phyloP scores from a whole-genome alignment of 306 rosid species.

The Neltuma alba region DNA sequence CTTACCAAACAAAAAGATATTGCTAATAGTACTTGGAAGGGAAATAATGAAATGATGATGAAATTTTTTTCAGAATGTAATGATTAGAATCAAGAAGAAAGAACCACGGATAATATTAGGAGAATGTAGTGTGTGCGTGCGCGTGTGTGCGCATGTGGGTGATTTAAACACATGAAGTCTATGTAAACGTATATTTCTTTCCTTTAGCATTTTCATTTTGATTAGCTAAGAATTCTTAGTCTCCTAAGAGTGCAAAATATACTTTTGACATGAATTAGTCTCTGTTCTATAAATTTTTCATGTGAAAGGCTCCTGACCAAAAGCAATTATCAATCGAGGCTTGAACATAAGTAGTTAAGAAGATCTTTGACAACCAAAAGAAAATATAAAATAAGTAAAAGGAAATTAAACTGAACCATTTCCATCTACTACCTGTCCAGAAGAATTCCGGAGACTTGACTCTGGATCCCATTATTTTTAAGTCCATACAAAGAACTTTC shows the following conservation, averaged over 20 bases:
- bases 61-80: background rate
- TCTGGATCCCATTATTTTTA: conserved; percentile 35
- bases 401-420: background rate
- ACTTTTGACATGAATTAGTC: background rate
- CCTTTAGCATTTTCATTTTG: background rate
- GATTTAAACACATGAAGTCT: no score
- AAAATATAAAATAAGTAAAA: background rate
- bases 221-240: no score
- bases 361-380: background rate
- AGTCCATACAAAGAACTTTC: conserved; percentile 30
- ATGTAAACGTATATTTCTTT: no score
- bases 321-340: background rate
- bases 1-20: background rate
- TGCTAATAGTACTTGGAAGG: background rate
- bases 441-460: conserved; percentile 36
- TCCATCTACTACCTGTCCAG: conserved; percentile 30
- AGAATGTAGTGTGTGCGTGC: no score
- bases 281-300: background rate
- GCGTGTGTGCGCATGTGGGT: no score
- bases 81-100: background rate
- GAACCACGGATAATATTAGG: background rate
- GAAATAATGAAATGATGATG: background rate
- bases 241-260: background rate
- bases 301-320: background rate
- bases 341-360: background rate